Evolutionary conservation across 805 yeast species (phyloP).

Genomic region (Saccharomycopsis sp.): DNA sequence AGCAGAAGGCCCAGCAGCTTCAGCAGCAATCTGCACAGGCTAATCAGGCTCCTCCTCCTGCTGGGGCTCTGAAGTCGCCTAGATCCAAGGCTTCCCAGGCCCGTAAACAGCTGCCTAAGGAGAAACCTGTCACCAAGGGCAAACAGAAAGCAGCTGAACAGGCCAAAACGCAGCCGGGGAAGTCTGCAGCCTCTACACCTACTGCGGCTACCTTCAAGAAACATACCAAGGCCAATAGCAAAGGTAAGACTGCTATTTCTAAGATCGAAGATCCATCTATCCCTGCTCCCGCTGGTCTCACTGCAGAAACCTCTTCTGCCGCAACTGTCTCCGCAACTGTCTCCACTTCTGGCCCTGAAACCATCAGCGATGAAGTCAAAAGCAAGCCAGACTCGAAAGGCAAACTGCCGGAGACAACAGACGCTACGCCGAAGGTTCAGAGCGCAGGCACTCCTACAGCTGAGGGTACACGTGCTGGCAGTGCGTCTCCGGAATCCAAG

Average conservation of each 20-base stretch:
- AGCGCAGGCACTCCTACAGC: not conserved
- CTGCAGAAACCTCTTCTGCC: not conserved
- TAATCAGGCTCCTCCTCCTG: conserved; percentile 15
- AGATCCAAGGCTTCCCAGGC: not conserved
- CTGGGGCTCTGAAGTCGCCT: not conserved
- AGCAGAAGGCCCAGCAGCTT: conserved; percentile 20
- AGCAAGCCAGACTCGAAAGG: conserved; percentile 22
- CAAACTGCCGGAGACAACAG: conserved; percentile 21
- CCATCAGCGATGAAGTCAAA: conserved; percentile 10
- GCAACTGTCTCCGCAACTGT: no score
- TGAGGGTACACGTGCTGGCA: not conserved
- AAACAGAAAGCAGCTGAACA: not conserved
- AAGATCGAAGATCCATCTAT: not conserved
- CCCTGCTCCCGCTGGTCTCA: not conserved
- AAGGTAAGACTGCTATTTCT: not conserved
- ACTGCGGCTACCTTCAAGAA: not conserved
- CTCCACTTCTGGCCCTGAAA: no score
- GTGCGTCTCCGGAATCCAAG: not conserved
- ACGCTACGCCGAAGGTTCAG: conserved; percentile 21
- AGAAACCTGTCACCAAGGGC: not conserved
- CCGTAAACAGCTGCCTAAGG: conserved; percentile 2
- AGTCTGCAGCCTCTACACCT: not conserved
- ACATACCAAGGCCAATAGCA: not conserved
- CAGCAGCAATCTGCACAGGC: conserved; percentile 19
- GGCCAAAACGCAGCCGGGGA: not conserved